Percentiles rank a stretch among this genome's conserved stretches.
Conservation (phyloP, 257 asterid genomes). For the Solanum boliviense region DNA sequence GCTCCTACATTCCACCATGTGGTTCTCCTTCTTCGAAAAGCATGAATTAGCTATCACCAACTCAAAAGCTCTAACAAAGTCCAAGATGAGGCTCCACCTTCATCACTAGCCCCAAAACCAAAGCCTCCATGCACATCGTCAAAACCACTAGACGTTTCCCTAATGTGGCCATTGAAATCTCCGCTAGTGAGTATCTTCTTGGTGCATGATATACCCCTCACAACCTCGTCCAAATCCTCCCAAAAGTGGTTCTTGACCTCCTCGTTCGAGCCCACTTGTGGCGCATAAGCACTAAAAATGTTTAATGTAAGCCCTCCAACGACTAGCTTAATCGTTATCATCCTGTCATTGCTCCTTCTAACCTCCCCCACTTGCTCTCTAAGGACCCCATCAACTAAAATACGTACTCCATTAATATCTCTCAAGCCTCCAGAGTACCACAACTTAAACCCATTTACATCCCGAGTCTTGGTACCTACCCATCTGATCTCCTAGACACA, state of each 20-base stretch:
- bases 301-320: neutral
- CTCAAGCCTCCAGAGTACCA: neutral
- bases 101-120: neutral
- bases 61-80: neutral
- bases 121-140: neutral
- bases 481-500: neutral
- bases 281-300: neutral
- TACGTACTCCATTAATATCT: neutral
- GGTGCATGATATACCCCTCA: neutral
- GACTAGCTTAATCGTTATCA: neutral
- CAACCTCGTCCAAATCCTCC: neutral
- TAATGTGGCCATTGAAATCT: neutral
- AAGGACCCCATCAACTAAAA: neutral
- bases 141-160: neutral
- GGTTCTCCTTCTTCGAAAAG: neutral
- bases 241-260: neutral
- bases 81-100: neutral
- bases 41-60: neutral
- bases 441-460: neutral
- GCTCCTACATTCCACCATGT: neutral
- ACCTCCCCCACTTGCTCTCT: neutral
- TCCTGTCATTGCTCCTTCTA: neutral
- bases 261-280: neutral
- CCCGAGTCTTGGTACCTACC: neutral
- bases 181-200: neutral